Evolutionary conservation across 2,329 filamentous ascomycete species (phyloP), one percentile per base, ranked within the genome.

Genomic region (Cercospora citrullina): DNA sequence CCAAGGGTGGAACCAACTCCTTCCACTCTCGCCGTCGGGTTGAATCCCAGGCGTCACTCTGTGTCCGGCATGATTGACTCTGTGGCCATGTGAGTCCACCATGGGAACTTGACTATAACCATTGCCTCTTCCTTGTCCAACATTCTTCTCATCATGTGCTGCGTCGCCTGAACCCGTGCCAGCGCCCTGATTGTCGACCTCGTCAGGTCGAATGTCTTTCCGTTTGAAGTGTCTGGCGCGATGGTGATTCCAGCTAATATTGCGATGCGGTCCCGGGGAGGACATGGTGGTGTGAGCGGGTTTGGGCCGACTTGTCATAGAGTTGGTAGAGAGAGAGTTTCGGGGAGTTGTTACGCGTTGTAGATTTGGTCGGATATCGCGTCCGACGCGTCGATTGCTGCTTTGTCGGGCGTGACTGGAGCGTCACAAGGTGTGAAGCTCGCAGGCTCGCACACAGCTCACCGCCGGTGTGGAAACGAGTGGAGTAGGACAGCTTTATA

Each of bases 21-120:
- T 76, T 2, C 82, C 82, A 66, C 81, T 83, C 73, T 85, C 82
- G 55, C 83, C 83, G 30, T 83, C 82, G 51, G 77, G 75, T 62
- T 82, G 75, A 48, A 84, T 81, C 65, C 80, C 80, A 39, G 69
- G 75, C 0, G 80, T 81, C 6, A 83, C 79, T 64, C 73, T 70
- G 71, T 84, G 80, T 18, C 81, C 82, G 72, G 80, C 80, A 75
- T 82, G 80, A 67, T 83, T 83, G 75, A 80, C 79, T 12, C 63
- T 68, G 33, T 74, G 72, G 16, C 73, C 74, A 18, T 75, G 48
- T n/a, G 57, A 18, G 67, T 76, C 74, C 70, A 74, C 72, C 64
- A 68, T 64, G 4, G 71, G 73, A n/a, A 73, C 65, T 45, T 72
- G 53, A 42, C 51, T 45, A 12, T 57, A 45, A 28, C 65, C 53